Evolutionary conservation across 768 basidiomycete genomes (phyloP).

Genomic region (Gloeopeniophorella convolvens): DNA sequence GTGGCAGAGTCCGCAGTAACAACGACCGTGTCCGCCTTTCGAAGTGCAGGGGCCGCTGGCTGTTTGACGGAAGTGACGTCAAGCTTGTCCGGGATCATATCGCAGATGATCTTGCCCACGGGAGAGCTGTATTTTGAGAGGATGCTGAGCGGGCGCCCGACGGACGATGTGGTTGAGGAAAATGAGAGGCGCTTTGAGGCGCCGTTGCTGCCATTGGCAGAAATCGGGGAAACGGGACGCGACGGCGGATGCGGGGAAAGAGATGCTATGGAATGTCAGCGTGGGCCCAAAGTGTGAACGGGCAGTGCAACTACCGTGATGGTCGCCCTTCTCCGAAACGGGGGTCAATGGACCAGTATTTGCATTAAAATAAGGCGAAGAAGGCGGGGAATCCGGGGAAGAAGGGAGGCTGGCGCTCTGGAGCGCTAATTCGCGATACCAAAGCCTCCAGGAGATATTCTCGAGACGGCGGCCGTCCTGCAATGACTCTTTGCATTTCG

Average conservation of each 20-base stretch:
- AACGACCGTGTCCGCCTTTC: constrained; percentile 18
- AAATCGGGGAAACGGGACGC: background rate
- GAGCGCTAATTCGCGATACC: constrained; percentile 58
- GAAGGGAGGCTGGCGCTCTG: constrained; percentile 28
- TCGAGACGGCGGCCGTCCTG: constrained; percentile 78
- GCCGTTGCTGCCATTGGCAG: background rate
- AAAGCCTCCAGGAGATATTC: constrained; percentile 84
- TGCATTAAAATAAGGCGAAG: constrained; percentile 17
- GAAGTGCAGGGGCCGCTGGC: constrained; percentile 17
- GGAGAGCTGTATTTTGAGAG: constrained; percentile 24
- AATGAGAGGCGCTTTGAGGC: background rate
- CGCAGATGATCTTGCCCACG: constrained; percentile 47
- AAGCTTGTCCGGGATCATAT: constrained; percentile 47
- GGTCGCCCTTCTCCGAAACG: constrained; percentile 11
- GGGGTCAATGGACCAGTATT: constrained; percentile 15
- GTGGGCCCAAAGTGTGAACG: no score
- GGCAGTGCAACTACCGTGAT: background rate
- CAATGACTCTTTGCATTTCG: constrained; percentile 74
- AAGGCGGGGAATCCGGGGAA: constrained; percentile 26
- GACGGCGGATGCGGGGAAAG: background rate
- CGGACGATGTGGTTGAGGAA: constrained; percentile 15
- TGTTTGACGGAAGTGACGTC: constrained; percentile 23
- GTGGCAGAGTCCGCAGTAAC: constrained; percentile 9
- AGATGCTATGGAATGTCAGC: background rate
- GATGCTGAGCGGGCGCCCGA: background rate